Base-by-base conservation (phyloP, 2,329 filamentous ascomycete species). In the Endoconidiophora polonica region DNA sequence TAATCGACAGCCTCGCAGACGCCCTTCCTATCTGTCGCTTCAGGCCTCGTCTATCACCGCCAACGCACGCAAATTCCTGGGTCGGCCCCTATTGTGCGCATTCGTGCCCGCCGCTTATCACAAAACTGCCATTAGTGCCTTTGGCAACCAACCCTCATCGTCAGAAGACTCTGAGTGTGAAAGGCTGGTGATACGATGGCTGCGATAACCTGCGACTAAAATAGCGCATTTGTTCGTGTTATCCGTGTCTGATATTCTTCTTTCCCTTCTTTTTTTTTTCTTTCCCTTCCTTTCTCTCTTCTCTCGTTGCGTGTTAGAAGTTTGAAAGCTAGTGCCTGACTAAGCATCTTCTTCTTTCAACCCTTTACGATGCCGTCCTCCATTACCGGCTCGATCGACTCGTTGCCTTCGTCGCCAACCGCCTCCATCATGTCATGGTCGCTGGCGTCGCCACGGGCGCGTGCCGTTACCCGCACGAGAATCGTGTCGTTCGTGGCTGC, bases 401-500 rank as follows among this genome's bases (percentile, higher is more conserved):
- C 50, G 12, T 37, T 45, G n/a, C 44, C 38, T 26, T 40, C 26
- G 14, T 29, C 51, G 23, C 44, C 44, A 39, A 39, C 43, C n/a
- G 33, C 46, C 20, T 49, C 44, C n/a, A 38, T 33, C 18, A 33
- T 26, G 42, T 16, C 22, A 26, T 26, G 22, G 23, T 22, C 6
- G 7, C 10, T 16, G n/a, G 5, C 23, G 26, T 49, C 43, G 20
- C 38, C 37, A 10, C 37, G 24, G 18, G 23, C 20, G 24, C 29
- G 26, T 26, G 14, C 41, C 45, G 33, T 49, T 42, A 14, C 33
- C 16, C 43, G 51, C n/a, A 45, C 47, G 12, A 46, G 51, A 14
- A 16, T 50, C 23, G 29, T 24, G 37, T 71, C 76, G 50, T 77
- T 79, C 58, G 55, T 70, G 24, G 67, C 68, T 20, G 71, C 77